A percentile compares a stretch with the other conserved stretches of the same genome.
phyloP scores from a whole-genome alignment of 2,329 filamentous ascomycete genomes.

The Aureobasidium mangrovei region DNA sequence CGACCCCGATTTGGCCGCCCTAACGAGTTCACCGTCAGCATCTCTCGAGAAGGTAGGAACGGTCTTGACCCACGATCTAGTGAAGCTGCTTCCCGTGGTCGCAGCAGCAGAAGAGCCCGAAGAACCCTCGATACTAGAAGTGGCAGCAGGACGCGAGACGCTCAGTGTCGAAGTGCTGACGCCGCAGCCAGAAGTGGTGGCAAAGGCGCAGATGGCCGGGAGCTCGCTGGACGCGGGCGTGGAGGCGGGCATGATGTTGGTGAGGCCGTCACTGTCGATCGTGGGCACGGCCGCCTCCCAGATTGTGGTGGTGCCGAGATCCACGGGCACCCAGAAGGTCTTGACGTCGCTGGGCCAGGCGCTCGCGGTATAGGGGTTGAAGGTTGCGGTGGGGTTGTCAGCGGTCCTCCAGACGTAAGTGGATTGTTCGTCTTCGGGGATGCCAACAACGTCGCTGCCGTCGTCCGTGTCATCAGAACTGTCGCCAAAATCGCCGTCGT shows the following conservation, averaged over 20 bases:
- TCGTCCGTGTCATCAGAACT: not conserved
- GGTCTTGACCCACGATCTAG: conserved; percentile 8
- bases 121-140: not conserved
- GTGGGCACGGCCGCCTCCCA: not conserved
- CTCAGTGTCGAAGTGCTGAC: not conserved
- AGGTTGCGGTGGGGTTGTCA: not conserved
- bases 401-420: not conserved
- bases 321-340: not conserved
- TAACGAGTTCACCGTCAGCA: conserved; percentile 17
- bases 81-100: not conserved
- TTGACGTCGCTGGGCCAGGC: not conserved
- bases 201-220: not conserved
- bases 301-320: not conserved
- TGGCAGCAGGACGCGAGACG: not conserved
- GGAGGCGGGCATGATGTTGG: not conserved
- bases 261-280: not conserved
- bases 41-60: conserved; percentile 40
- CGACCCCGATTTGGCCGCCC: not conserved
- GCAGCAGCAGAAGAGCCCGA: not conserved
- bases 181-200: not conserved
- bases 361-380: not conserved
- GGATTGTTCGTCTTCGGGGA: not conserved
- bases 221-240: not conserved
- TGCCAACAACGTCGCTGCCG: not conserved
- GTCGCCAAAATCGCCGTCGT: not conserved